Percentiles rank a stretch among this genome's conserved stretches.
phyloP scores from a whole-genome alignment of 495 filamentous ascomycete genomes.

The Penicillium soppii region DNA sequence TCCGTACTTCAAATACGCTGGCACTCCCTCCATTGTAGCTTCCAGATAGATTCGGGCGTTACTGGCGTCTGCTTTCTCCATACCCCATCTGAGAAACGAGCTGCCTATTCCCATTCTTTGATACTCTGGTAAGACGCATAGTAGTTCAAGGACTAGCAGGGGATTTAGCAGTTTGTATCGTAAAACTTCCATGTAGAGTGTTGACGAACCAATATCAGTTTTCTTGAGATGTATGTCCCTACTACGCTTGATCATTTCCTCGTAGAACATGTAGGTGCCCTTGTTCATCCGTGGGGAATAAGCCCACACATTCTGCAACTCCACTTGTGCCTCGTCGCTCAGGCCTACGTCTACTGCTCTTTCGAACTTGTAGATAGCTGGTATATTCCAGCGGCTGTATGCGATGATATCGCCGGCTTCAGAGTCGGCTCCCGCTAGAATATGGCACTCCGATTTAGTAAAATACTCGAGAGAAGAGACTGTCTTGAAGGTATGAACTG shows the following conservation, averaged over 20 bases:
- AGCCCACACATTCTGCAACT: slow-evolving; percentile 4
- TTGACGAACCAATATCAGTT: slow-evolving; percentile 2
- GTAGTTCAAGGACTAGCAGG: slow-evolving; percentile 24
- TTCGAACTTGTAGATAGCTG: slow-evolving; percentile 4
- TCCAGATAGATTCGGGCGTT: slow-evolving; percentile 53
- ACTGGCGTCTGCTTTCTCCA: slow-evolving; percentile 47
- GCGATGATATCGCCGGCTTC: too few species aligned
- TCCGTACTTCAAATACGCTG: slow-evolving; percentile 52
- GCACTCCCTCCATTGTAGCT: slow-evolving; percentile 48
- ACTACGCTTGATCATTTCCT: slow-evolving; percentile 7
- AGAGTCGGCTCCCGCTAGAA: slow-evolving; percentile 2
- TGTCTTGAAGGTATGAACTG: slow-evolving; percentile 7
- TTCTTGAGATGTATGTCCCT: slow-evolving; percentile 2
- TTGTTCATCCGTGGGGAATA: slow-evolving; percentile 4
- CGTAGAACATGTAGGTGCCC: slow-evolving; percentile 2
- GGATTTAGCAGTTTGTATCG: slow-evolving; percentile 8
- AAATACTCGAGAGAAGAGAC: slow-evolving; percentile 6
- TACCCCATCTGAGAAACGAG: slow-evolving; percentile 48
- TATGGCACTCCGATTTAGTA: slow-evolving; percentile 4
- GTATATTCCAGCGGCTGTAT: too few species aligned
- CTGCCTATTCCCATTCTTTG: slow-evolving; percentile 52
- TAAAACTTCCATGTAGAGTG: not conserved
- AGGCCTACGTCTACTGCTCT: slow-evolving; percentile 2
- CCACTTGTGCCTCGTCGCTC: slow-evolving; percentile 2
- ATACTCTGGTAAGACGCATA: slow-evolving; percentile 37